Base-by-base conservation (phyloP, 1,284 basidiomycete species). In the Ceratobasidium sp. region DNA sequence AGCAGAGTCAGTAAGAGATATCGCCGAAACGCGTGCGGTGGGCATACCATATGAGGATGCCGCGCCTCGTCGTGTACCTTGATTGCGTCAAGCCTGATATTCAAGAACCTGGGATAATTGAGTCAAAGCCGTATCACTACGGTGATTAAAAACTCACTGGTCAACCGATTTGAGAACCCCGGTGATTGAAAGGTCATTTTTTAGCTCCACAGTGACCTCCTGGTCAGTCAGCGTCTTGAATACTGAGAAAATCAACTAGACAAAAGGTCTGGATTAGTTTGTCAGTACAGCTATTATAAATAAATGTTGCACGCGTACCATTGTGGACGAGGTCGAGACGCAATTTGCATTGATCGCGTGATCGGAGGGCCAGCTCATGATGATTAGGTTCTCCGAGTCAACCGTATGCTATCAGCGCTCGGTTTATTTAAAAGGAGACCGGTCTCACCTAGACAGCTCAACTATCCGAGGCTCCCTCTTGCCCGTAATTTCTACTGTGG, bases 191-290 rank as follows among this genome's bases (percentile, higher is more conserved):
- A 99, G 92, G 86, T 99, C 97, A 87, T 99, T 99, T 88, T 99
- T 99, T 83, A 99, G 92, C 85, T 99, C 97, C 82, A 99, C 96
- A 20, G 96, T 98, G 82, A 98, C 96, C 82, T 93, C 91, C 84
- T 98, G 97, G 85, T 98, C 97, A 3, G 97, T 99, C 69, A 99
- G 91, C 17, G 97, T 99, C 87, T 99, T 99, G 93, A 99, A 99
- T 61, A 99, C 96, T 66, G 96, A 97, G 86, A 97, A 97, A 82
- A 97, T 97, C 82, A 97, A 91, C 96, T 97, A 83, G 38, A 42
- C 57, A 64, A 7, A 61, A 4, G 40, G 28, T 64, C 71, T 74
- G 46, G 33, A 74, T 74, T 28, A 74, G 71, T 74, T 23, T 50
- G 71, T 74, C 71, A 74, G 71, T 74, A 52, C 44, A 64, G 17